Base-by-base conservation (phyloP, 1,284 basidiomycete species). In the Ceratobasidium sp. region DNA sequence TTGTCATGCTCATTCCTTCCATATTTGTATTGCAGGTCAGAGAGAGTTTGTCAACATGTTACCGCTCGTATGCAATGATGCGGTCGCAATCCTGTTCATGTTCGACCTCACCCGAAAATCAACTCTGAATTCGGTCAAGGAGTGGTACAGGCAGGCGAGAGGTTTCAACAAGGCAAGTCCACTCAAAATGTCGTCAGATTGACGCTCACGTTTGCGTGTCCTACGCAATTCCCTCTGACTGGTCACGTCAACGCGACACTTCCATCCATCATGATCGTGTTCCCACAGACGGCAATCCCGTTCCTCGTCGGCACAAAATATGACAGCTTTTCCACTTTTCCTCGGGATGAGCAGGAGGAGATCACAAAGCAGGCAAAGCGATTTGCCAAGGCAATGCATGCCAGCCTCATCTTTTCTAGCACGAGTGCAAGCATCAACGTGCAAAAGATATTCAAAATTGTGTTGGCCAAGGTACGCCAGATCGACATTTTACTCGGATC, bases 41-140 rank as follows among this genome's bases (percentile, higher is more conserved):
- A 89, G 97, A 76, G 97, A 99, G 84, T 99, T 99, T 84, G 97
- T 99, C 80, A 98, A 98, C 85, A 99, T 99, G 97, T 87, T 99
- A 46, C 97, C 97, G 9, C 89, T 99, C 64, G 97, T 99, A 76
- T 98, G 95, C 85, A 99, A 99, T 83, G 97, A 99, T 82, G 97
- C 97, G 9, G 96, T 99, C 65, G 97, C 97, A 43, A 98, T 99
- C 82, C 88, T 99, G 54, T 99, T 99, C 91, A 99, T 99, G 97
- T 99, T 99, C 84, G 97, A 99, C 86, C 89, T 99, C 65, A 95
- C 95, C 76, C 90, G 97, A 81, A 99, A 99, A 85, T 95, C 94
- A 70, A 99, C 97, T 54, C 86, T 99, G 79, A 99, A 99, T 85
- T 96, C 94, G 76, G 95, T 99, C 82, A 99, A 99, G 85, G 97